Evolutionary conservation across 2,329 filamentous ascomycete genomes (phyloP).

Genomic region (Colletotrichum spinosum): DNA sequence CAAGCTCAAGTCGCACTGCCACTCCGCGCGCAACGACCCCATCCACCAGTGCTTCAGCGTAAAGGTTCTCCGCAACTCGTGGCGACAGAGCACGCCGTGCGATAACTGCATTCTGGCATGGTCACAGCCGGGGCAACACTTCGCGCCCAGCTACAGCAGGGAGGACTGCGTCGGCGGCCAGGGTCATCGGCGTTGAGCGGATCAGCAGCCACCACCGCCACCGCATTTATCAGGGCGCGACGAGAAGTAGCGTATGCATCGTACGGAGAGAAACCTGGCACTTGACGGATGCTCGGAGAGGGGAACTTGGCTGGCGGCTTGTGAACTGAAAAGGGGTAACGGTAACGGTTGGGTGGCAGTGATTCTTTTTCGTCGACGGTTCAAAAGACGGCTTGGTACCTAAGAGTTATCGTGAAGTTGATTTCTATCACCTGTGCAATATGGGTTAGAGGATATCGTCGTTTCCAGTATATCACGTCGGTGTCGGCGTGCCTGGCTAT

Average conservation of each 20-base stretch:
- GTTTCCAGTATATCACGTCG: no score
- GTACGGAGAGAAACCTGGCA: not conserved
- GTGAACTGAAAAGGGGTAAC: no score
- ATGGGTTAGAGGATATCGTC: no score
- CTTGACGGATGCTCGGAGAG: not conserved
- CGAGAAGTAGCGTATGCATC: no score
- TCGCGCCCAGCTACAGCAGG: conserved; percentile 18
- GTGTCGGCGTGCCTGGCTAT: no score
- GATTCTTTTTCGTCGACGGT: no score
- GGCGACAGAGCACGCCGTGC: conserved; percentile 67
- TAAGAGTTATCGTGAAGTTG: no score
- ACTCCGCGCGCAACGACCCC: conserved; percentile 79
- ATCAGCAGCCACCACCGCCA: conserved; percentile 2
- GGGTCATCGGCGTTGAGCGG: conserved; percentile 15
- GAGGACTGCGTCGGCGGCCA: conserved; percentile 13
- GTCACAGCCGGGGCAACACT: conserved; percentile 8
- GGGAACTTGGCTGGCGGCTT: no score
- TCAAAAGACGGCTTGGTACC: no score
- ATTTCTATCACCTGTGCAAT: no score
- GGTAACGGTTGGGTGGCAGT: no score
- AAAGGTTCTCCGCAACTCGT: conserved; percentile 72
- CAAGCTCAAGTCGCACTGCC: conserved; percentile 76
- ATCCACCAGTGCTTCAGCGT: conserved; percentile 76
- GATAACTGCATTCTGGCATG: conserved; percentile 54
- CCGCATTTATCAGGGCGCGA: not conserved